Percentiles rank a stretch among this genome's conserved stretches.
Conservation (phyloP, 1,284 basidiomycete genomes). For the Austroboletus rostrupii region DNA sequence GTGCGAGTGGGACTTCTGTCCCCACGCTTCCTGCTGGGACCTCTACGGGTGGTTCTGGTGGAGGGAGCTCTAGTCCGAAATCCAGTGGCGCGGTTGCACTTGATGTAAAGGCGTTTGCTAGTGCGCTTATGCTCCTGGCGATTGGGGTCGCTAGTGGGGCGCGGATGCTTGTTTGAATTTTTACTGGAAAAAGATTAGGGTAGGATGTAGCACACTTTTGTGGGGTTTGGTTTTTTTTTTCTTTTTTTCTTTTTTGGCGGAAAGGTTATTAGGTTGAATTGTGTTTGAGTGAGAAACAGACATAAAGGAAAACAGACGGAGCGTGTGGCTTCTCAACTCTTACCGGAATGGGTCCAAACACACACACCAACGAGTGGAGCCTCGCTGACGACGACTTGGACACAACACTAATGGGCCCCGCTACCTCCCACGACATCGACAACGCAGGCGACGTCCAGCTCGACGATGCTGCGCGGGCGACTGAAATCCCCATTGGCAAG, state of each 20-base stretch:
- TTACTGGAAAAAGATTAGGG: background rate
- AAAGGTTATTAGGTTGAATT: background rate
- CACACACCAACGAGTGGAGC: slow-evolving; percentile 41
- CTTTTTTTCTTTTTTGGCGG: too few species aligned
- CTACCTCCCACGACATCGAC: slow-evolving; percentile 26
- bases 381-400: slow-evolving; percentile 51
- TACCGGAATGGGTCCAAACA: slow-evolving; percentile 25
- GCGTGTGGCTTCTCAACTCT: background rate
- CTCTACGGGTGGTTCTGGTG: slow-evolving; percentile 20
- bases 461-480: slow-evolving; percentile 21
- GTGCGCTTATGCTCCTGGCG: slow-evolving; percentile 39
- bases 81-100: slow-evolving; percentile 21
- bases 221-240: background rate
- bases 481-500: slow-evolving; percentile 26
- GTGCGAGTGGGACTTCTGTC: slow-evolving; percentile 65
- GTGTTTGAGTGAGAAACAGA: background rate
- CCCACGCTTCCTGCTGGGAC: slow-evolving; percentile 47
- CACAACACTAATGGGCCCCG: slow-evolving; percentile 41
- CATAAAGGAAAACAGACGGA: slow-evolving; percentile 6
- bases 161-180: slow-evolving; percentile 40
- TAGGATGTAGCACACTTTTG: background rate
- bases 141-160: slow-evolving; percentile 41
- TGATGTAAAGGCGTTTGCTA: slow-evolving; percentile 38
- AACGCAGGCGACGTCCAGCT: slow-evolving; percentile 25
- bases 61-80: slow-evolving; percentile 20